phyloP scores from a whole-genome alignment of 306 rosid species.

The Bauhinia variegata region DNA sequence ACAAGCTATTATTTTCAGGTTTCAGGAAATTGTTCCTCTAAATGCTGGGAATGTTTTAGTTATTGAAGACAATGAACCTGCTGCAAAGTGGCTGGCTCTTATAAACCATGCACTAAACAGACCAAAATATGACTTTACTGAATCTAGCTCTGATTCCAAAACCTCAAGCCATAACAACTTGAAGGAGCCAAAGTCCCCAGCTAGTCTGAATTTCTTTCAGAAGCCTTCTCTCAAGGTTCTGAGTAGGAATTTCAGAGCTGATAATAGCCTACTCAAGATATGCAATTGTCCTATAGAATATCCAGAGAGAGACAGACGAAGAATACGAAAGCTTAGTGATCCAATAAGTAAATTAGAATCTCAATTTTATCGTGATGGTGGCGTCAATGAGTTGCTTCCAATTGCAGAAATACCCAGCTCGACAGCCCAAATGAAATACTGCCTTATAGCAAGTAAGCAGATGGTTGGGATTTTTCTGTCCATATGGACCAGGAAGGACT shows the following conservation, averaged over 20 bases:
- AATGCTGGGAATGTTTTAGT: constrained; percentile 90
- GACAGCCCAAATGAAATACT: constrained; percentile 44
- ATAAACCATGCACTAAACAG: constrained; percentile 76
- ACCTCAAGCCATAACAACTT: constrained; percentile 10
- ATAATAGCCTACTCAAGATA: constrained; percentile 64
- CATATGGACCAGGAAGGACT: constrained; percentile 76
- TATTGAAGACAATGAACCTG: constrained; percentile 94
- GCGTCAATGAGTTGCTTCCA: constrained; percentile 53
- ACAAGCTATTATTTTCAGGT: constrained; percentile 44
- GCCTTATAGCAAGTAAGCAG: constrained; percentile 76
- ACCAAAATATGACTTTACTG: constrained; percentile 48
- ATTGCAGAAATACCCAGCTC: constrained; percentile 60
- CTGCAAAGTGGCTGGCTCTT: constrained; percentile 79
- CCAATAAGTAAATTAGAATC: constrained; percentile 40
- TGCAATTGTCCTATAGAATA: constrained; percentile 79
- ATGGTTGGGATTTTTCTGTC: constrained; percentile 93
- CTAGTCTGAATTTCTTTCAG: constrained; percentile 63
- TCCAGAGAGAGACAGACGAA: constrained; percentile 50
- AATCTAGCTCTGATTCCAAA: constrained; percentile 44
- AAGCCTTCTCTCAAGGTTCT: constrained; percentile 77
- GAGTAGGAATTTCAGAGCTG: constrained; percentile 61
- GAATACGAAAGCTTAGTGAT: constrained; percentile 57
- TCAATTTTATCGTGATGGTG: constrained; percentile 21
- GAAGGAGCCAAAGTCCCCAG: constrained; percentile 50
- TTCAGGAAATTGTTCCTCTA: constrained; percentile 94